phyloP scores from a whole-genome alignment of 2,329 filamentous ascomycete species.

The Penicillium sp. region DNA sequence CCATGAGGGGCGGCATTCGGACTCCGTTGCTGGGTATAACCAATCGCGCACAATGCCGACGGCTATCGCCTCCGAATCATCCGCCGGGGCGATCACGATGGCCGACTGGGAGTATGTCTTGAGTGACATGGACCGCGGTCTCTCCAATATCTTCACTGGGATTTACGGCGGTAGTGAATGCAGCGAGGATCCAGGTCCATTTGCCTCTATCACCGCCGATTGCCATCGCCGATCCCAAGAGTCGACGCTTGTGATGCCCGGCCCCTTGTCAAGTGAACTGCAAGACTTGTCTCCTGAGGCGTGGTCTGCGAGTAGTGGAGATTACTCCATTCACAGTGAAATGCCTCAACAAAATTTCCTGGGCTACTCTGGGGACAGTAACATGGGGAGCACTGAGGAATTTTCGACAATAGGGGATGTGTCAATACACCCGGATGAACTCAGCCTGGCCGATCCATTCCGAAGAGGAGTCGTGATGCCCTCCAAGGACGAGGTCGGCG shows the following conservation, averaged over 20 bases:
- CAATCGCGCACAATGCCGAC: constrained; percentile 29
- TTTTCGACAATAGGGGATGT: constrained; percentile 17
- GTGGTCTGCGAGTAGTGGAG: constrained; percentile 37
- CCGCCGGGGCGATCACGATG: constrained; percentile 46
- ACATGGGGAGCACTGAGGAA: constrained; percentile 49
- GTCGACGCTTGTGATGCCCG: constrained; percentile 12
- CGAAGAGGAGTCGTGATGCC: constrained; percentile 33
- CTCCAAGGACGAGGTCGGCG: constrained; percentile 28
- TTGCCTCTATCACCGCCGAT: constrained; percentile 30
- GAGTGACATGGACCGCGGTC: constrained; percentile 70
- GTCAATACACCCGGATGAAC: constrained; percentile 24
- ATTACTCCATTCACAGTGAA: constrained; percentile 26
- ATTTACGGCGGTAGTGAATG: constrained; percentile 43
- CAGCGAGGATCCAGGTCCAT: constrained; percentile 31
- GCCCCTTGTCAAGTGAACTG: constrained; percentile 20
- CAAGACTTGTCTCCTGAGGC: constrained; percentile 36
- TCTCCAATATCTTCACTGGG: constrained; percentile 65
- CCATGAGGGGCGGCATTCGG: constrained; percentile 41
- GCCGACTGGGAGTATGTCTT: constrained; percentile 79
- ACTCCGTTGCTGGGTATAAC: constrained; percentile 40
- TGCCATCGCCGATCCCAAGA: constrained; percentile 25
- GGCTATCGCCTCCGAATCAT: constrained; percentile 41
- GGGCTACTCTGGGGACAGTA: constrained; percentile 55
- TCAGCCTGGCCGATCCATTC: constrained; percentile 30
- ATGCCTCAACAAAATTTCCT: constrained; percentile 48